phyloP scores from a whole-genome alignment of 805 yeast species.

The Nakazawaea siamensis region DNA sequence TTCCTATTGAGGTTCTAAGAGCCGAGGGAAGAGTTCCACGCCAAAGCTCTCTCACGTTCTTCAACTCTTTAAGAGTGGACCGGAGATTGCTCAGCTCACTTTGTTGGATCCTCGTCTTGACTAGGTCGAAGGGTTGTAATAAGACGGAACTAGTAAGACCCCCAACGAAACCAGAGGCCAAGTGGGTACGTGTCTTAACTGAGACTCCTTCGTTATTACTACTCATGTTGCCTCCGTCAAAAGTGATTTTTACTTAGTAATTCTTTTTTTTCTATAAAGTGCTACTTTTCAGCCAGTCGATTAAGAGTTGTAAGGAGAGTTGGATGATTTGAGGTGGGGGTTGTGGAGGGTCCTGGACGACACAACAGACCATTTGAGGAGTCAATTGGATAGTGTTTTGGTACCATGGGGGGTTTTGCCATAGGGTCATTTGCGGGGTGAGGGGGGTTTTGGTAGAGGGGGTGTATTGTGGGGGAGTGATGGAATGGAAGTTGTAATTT shows the following conservation, averaged over 20 bases:
- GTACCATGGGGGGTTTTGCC: neutral
- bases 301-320: too few species aligned
- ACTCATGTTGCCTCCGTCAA: too few species aligned
- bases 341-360: too few species aligned
- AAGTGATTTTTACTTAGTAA: too few species aligned
- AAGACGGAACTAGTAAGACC: constrained; percentile 76
- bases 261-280: too few species aligned
- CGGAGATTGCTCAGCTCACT: constrained; percentile 23
- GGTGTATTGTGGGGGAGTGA: neutral
- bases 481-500: constrained; percentile 8
- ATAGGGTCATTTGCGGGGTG: neutral
- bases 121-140: constrained; percentile 82
- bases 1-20: constrained; percentile 81
- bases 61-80: constrained; percentile 30
- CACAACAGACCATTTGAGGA: too few species aligned
- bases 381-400: too few species aligned
- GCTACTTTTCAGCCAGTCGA: too few species aligned
- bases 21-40: constrained; percentile 92
- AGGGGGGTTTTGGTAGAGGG: neutral
- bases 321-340: too few species aligned
- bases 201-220: too few species aligned
- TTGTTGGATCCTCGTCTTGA: constrained; percentile 85
- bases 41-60: constrained; percentile 57
- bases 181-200: constrained; percentile 35
- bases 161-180: constrained; percentile 75